These are phyloP conservation scores for Mesembryanthemum crystallinum DNA, from an alignment of 148 eudicot species.

Conservation along the genomic window DNA sequence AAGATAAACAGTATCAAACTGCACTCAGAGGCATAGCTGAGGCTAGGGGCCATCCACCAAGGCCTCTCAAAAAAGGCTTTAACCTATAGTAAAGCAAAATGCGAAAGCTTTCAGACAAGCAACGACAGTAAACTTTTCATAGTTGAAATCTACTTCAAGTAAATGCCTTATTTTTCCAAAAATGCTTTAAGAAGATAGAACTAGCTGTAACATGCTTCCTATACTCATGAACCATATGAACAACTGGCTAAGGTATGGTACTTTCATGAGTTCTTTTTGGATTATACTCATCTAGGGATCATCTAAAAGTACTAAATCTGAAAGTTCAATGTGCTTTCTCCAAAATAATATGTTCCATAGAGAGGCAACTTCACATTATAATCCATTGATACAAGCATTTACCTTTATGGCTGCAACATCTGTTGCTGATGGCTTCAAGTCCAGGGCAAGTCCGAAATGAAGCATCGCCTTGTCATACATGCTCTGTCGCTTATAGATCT, in stretches of 20 bases:
- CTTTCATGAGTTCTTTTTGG: not conserved
- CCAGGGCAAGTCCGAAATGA: conserved; percentile 92
- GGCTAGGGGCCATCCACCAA: not conserved
- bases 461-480: conserved; percentile 92
- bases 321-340: not conserved
- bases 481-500: conserved; percentile 71
- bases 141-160: no score
- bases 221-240: not conserved
- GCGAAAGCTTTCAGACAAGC: no score
- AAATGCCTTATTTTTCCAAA: not conserved
- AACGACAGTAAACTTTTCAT: no score
- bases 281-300: not conserved
- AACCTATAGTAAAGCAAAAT: not conserved
- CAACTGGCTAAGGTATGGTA: not conserved
- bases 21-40: not conserved
- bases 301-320: not conserved
- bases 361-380: not conserved
- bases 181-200: not conserved
- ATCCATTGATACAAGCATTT: conserved; percentile 8
- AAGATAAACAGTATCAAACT: not conserved
- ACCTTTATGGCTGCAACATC: conserved; percentile 99
- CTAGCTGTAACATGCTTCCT: not conserved
- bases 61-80: not conserved
- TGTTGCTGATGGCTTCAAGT: conserved; percentile 94
- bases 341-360: not conserved